Percentiles rank a stretch among this genome's conserved stretches.
Evolutionary conservation across 257 asterid species (phyloP).

Genomic region (Cynanchum wilfordii): DNA sequence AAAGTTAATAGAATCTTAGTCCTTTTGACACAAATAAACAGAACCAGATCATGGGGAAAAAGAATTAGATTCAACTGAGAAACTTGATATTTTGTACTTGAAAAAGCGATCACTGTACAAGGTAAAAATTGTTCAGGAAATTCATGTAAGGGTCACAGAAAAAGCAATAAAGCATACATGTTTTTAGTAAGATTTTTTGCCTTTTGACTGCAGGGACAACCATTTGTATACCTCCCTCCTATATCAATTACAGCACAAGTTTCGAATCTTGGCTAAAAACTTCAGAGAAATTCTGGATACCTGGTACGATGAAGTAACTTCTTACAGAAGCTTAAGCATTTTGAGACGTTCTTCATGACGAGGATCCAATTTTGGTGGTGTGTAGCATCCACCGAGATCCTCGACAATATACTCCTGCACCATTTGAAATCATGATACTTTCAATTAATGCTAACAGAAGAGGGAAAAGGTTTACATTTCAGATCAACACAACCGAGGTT

Average conservation of each 20-base stretch:
- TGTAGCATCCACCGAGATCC: conserved; percentile 45
- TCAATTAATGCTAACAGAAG: neutral
- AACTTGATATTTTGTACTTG: neutral
- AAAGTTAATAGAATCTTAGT: too few species aligned
- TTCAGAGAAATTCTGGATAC: neutral
- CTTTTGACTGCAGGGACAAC: neutral
- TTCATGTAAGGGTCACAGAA: neutral
- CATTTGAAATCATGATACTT: neutral
- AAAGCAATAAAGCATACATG: neutral
- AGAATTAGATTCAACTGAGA: neutral
- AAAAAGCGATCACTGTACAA: neutral
- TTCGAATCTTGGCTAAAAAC: neutral
- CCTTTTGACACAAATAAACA: neutral
- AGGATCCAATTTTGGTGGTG: conserved; percentile 39
- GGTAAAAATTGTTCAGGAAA: neutral
- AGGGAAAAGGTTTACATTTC: neutral
- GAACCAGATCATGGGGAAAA: neutral
- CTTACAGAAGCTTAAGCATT: conserved; percentile 41
- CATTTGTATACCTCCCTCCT: neutral
- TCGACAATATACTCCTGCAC: conserved; percentile 48
- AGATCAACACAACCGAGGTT: neutral
- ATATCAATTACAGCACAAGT: neutral
- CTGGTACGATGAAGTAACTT: neutral
- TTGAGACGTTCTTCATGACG: conserved; percentile 46
- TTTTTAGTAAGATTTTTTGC: neutral